These are phyloP conservation scores for Ailanthus altissimus DNA, from an alignment of 345 rosid species.

Conservation along the genomic window DNA sequence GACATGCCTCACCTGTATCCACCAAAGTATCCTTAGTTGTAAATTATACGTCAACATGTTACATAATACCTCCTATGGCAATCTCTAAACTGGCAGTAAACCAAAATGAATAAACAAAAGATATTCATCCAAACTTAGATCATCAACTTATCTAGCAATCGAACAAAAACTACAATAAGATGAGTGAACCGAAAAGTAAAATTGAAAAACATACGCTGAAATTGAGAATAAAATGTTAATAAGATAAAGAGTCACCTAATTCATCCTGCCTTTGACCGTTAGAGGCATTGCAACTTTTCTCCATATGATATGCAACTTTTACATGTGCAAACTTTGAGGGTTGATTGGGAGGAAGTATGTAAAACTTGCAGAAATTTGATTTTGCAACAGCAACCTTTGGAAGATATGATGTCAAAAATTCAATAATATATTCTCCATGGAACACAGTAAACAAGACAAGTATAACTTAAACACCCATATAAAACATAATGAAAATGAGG, in stretches of 20 bases:
- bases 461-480: not conserved
- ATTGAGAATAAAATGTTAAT: not conserved
- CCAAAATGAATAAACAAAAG: not conserved
- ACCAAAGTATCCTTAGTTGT: conserved; percentile 5
- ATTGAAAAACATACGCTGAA: not conserved
- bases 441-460: not conserved
- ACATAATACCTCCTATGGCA: not conserved
- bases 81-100: not conserved
- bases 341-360: conserved; percentile 35
- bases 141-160: not conserved
- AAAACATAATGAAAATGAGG: not conserved
- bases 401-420: not conserved
- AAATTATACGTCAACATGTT: not conserved
- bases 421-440: conserved; percentile 1
- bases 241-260: conserved; percentile 20
- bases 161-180: not conserved
- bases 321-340: conserved; percentile 11
- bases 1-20: conserved; percentile 10
- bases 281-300: conserved; percentile 5
- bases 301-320: conserved; percentile 29
- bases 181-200: not conserved
- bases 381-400: conserved; percentile 35
- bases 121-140: not conserved
- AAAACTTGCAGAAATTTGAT: conserved; percentile 22
- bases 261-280: conserved; percentile 9